Conservation (phyloP, 2,329 filamentous ascomycete genomes). For the Aspergillus nomiae region DNA sequence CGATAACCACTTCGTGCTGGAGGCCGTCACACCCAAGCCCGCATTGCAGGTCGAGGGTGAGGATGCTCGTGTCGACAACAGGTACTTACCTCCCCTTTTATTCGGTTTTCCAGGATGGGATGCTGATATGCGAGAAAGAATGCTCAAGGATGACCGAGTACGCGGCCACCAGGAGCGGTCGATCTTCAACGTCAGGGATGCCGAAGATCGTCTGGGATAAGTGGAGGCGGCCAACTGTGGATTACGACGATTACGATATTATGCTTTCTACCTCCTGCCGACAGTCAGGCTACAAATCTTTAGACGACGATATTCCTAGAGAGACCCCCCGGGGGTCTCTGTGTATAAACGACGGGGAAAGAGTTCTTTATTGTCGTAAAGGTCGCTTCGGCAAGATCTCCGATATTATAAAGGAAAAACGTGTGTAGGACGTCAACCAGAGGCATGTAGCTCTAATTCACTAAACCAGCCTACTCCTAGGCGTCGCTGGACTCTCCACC, state of each 20-base stretch:
- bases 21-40: constrained; percentile 81
- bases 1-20: constrained; percentile 96
- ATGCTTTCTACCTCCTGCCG: constrained; percentile 21
- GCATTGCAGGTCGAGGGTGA: constrained; percentile 86
- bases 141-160: constrained; percentile 88
- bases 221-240: constrained; percentile 2
- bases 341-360: constrained; percentile 8
- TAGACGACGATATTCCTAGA: constrained; percentile 9
- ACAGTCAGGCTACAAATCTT: neutral
- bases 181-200: constrained; percentile 75
- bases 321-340: constrained; percentile 1
- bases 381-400: constrained; percentile 19
- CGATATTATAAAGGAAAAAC: constrained; percentile 8
- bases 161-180: constrained; percentile 61
- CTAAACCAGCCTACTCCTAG: constrained; percentile 22
- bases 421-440: constrained; percentile 1
- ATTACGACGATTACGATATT: constrained; percentile 37
- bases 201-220: constrained; percentile 76
- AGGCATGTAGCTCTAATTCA: constrained; percentile 11
- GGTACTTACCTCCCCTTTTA: constrained; percentile 40
- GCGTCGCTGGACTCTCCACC: constrained; percentile 36
- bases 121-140: constrained; percentile 49
- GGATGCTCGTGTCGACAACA: constrained; percentile 79
- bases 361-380: constrained; percentile 16
- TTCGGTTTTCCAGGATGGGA: neutral